Base-by-base conservation (phyloP, 2,329 filamentous ascomycete genomes). In the Didymella segeticola region DNA sequence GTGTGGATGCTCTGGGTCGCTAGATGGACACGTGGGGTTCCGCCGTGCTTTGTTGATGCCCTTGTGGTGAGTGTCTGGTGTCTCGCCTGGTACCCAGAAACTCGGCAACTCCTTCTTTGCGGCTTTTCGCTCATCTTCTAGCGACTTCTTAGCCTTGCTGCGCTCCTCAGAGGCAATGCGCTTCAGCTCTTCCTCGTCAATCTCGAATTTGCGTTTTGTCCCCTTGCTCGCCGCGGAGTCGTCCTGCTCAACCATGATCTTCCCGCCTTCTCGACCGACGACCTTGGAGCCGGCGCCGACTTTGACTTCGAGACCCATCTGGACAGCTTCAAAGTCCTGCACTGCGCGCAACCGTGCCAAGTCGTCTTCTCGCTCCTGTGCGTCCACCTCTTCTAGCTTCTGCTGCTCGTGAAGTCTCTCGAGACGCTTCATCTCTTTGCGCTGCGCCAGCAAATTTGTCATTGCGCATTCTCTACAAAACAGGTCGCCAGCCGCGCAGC, bases 381-480 rank as follows among this genome's bases (percentile, higher is more conserved):
- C 82, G 56, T 89, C 88, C 4, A 82, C 80, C 6, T 82, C 79
- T 22, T 92, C 89, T 48, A 83, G 81, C 57, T 82, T 79, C 23
- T 85, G 83, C 25, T 82, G 78, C 60, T 88, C 86, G 17, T 84
- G 80, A 19, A 84, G 82, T 63, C 85, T 89, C 56, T 91, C 90
- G 2, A 90, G 71, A 0, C 95, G 85, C 72, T 92, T 95, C 60
- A 96, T 93, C 71, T 98, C 95, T 77, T 93, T 90, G 64, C 91
- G 88, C 75, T 99, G 93, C 1, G 91, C 84, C 1, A 98, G 82
- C n/a, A 99, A 86, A 67, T 98, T 96, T 63, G 82, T 87, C 47
- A 98, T 85, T 8, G 92, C 93, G 78, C 93, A 99, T 78, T 98
- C 95, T 64, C 91, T 87, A 75, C 93, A 99, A 79, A 98, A 98